Base-by-base conservation (phyloP, 208 protist species). In the Crithidia thermophila region DNA sequence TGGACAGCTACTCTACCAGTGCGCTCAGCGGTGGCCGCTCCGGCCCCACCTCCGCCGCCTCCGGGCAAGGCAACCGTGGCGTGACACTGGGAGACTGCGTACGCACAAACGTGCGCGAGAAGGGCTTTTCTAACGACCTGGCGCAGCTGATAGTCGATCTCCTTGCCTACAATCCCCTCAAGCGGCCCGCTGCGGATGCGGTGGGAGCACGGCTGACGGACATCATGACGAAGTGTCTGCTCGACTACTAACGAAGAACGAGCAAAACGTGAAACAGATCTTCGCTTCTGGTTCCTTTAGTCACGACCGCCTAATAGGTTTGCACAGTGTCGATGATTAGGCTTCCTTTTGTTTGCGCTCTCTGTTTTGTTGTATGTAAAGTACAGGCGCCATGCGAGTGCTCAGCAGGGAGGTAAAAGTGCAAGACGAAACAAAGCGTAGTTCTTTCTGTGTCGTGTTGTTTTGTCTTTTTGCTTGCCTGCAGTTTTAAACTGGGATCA, bases 91-190 rank as follows among this genome's bases (percentile, higher is more conserved):
- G 61, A 5, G 75, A 89, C 7, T 90, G 84, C 55, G 79, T 90
- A 16, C 34, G 59, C 0, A 31, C 30, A 33, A 77, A 74, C 28
- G 70, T 93, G 14, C 45, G 21, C n/a, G 45, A 65, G 0, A 77
- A 72, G 40, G 87, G 87, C 21, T 93, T 81, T 61, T 87, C 82
- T 10, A 14, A 23, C 0, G 72, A 67, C 11, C 62, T 93, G 16
- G 80, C 81, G 14, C 56, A 78, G 31, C 68, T 93, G 16, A 77
- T 87, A 16, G 60, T 75, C 31, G 76, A 84, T 21, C 47, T 93
- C 31, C 77, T 93, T 0, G 82, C 76, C 20, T 81, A 84, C 70
- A 80, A 90, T 55, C 82, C 87, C 0, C 66, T 75, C 31, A 75
- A 72, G 43, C 68, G 87, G n/a, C 87, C 84, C 8, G 73, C 58